Evolutionary conservation across 2,329 filamentous ascomycete species (phyloP).

Genomic region (Rhinocladiella similis): DNA sequence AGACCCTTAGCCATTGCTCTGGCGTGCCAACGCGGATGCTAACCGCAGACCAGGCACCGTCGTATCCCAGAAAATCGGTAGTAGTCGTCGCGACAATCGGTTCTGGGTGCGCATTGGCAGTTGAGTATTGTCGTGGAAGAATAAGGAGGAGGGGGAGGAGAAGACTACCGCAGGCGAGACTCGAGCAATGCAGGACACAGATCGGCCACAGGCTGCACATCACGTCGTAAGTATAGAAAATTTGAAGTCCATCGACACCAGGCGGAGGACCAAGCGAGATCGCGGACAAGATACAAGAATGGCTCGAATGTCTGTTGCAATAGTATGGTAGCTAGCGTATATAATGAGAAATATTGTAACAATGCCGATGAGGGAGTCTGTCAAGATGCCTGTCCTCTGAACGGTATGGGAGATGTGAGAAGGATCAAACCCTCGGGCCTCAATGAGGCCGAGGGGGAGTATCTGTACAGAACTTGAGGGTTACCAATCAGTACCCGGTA

Average conservation of each 20-base stretch:
- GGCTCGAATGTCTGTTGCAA: too few species aligned
- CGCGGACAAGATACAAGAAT: not conserved
- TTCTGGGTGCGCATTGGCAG: constrained; percentile 3
- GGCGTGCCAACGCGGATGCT: constrained; percentile 33
- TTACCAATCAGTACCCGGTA: too few species aligned
- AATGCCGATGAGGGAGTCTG: too few species aligned
- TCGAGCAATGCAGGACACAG: not conserved
- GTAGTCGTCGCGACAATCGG: constrained; percentile 22
- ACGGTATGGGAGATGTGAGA: too few species aligned
- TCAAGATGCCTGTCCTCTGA: too few species aligned
- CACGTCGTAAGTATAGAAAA: not conserved
- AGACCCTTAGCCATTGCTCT: constrained; percentile 33
- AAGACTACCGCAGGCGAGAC: not conserved
- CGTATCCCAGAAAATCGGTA: constrained; percentile 30
- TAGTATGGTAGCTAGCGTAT: too few species aligned
- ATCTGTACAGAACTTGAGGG: too few species aligned
- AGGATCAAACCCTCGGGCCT: too few species aligned
- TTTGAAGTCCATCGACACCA: not conserved
- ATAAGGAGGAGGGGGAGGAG: constrained; percentile 1
- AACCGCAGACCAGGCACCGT: constrained; percentile 33
- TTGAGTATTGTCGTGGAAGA: not conserved
- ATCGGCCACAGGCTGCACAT: constrained; percentile 6
- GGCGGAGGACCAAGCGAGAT: not conserved
- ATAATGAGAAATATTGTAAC: too few species aligned
- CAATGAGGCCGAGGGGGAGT: too few species aligned